phyloP scores from a whole-genome alignment of 306 rosid genomes.

The Quercus wislizeni region DNA sequence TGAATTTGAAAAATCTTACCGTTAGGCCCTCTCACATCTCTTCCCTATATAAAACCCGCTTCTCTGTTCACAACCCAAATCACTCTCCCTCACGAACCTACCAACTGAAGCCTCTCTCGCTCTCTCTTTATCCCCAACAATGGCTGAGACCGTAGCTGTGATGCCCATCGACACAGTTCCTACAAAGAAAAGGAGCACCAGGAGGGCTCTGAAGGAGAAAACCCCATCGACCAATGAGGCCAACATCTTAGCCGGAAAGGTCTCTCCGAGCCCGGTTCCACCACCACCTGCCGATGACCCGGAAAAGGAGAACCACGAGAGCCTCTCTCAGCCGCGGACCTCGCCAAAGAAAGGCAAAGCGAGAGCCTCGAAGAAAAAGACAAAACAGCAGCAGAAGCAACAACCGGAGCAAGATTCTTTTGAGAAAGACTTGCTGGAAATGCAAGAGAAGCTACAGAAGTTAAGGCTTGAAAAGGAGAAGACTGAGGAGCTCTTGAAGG shows the following conservation, averaged over 20 bases:
- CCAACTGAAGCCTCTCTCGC: background rate
- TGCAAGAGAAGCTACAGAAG: conserved; percentile 68
- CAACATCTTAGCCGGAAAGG: conserved; percentile 30
- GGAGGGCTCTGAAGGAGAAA: conserved; percentile 69
- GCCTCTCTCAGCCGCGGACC: conserved; percentile 36
- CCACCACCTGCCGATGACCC: conserved; percentile 2
- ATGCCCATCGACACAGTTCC: conserved; percentile 7
- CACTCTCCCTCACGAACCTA: background rate
- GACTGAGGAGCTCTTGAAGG: conserved; percentile 74
- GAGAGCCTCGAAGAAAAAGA: conserved; percentile 51
- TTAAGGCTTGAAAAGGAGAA: conserved; percentile 77
- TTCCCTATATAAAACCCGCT: conserved; percentile 22
- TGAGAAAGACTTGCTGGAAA: conserved; percentile 68
- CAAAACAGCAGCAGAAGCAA: conserved; percentile 23
- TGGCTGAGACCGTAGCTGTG: conserved; percentile 51
- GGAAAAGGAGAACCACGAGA: conserved; percentile 43
- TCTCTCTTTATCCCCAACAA: conserved; percentile 9
- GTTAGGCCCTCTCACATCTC: conserved; percentile 29
- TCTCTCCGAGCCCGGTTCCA: background rate
- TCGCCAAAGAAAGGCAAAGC: conserved; percentile 49
- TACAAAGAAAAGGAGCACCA: conserved; percentile 48
- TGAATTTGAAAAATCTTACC: conserved; percentile 56
- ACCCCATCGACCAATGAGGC: conserved; percentile 37
- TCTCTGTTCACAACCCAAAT: background rate
- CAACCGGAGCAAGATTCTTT: conserved; percentile 21